Percentiles rank a stretch among this genome's conserved stretches.
Conservation (phyloP, 306 rosid genomes). For the Castanea crenata region DNA sequence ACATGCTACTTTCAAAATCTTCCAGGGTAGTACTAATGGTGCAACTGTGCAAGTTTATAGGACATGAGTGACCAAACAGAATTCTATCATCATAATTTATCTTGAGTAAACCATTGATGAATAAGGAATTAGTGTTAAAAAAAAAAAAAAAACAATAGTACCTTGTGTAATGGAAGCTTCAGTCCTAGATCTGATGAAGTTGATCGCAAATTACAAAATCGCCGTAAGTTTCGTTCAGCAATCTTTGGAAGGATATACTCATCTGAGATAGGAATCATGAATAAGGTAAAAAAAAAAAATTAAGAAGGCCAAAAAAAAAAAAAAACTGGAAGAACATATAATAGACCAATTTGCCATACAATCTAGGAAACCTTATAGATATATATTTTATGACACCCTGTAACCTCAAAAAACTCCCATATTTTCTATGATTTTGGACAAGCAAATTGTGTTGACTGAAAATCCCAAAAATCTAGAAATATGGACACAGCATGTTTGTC, state of each 20-base stretch:
- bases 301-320: background rate
- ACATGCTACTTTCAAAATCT: background rate
- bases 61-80: background rate
- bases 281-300: conserved; percentile 9
- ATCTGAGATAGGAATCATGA: conserved; percentile 44
- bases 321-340: background rate
- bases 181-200: conserved; percentile 55
- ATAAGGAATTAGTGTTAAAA: background rate
- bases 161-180: conserved; percentile 63
- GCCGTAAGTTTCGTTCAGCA: conserved; percentile 71
- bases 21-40: background rate
- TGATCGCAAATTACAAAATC: conserved; percentile 60
- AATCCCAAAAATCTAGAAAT: background rate
- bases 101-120: background rate
- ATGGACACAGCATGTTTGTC: background rate
- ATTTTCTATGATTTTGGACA: background rate
- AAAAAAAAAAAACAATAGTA: conserved; percentile 19
- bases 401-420: background rate
- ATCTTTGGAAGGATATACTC: conserved; percentile 77
- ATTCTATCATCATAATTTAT: background rate
- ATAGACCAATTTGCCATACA: background rate
- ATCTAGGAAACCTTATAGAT: background rate
- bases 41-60: background rate
- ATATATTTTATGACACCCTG: background rate
- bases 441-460: background rate